phyloP scores from a whole-genome alignment of 345 rosid genomes.

The Jatropha curcas region DNA sequence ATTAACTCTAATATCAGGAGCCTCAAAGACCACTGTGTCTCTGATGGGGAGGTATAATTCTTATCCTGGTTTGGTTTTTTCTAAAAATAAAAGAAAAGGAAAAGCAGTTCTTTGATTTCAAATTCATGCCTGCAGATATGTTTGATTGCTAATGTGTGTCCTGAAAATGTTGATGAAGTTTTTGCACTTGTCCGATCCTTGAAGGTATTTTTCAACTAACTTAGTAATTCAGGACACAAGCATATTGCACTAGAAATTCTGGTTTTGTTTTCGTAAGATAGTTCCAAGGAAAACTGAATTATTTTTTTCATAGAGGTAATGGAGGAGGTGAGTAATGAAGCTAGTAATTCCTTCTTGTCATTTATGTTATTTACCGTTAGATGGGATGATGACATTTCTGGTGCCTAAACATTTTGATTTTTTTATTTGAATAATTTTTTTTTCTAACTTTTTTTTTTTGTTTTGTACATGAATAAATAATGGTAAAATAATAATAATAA shows the following conservation, averaged over 20 bases:
- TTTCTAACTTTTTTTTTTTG: neutral
- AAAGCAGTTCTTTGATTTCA: slow-evolving; percentile 23
- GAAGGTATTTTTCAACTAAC: slow-evolving; percentile 51
- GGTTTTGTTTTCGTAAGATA: neutral
- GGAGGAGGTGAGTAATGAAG: too few relatives aligned
- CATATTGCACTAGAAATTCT: neutral
- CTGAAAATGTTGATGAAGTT: slow-evolving; percentile 75
- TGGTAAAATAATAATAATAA: too few relatives aligned
- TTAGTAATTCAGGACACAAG: neutral
- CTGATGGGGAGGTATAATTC: slow-evolving; percentile 73
- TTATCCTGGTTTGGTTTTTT: slow-evolving; percentile 21
- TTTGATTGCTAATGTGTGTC: slow-evolving; percentile 66
- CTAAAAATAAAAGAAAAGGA: neutral
- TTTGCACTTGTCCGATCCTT: slow-evolving; percentile 75
- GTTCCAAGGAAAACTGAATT: too few relatives aligned
- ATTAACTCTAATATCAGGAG: slow-evolving; percentile 53
- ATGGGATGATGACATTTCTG: neutral
- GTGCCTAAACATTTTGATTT: too few relatives aligned
- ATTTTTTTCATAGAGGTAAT: neutral
- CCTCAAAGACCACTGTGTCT: slow-evolving; percentile 54
- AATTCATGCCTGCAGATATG: slow-evolving; percentile 57
- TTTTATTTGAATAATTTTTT: neutral
- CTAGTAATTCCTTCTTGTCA: too few relatives aligned
- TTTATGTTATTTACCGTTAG: too few relatives aligned
- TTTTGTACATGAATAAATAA: too few relatives aligned